Percentiles rank a stretch among this genome's conserved stretches.
Conservation (phyloP, 441 rosid species). For the Caryocar brasiliense region DNA sequence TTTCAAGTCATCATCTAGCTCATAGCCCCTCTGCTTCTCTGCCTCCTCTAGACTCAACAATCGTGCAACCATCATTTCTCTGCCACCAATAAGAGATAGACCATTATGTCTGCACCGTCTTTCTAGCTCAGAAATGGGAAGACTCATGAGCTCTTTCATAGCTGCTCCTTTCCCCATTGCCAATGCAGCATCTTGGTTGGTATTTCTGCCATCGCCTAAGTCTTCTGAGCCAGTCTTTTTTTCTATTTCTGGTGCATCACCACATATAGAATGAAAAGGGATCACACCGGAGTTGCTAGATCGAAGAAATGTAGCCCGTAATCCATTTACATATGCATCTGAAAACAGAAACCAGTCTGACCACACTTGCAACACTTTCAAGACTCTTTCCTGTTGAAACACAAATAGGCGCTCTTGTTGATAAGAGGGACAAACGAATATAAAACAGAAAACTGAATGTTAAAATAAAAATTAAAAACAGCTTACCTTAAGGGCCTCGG, state of each 20-base stretch:
- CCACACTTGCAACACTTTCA: conserved; percentile 99
- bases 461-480: conserved; percentile 3
- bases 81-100: conserved; percentile 91
- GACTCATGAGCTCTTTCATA: conserved; percentile 76
- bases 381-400: conserved; percentile 72
- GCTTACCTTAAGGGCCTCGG: conserved; percentile 91
- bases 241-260: conserved; percentile 76
- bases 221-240: conserved; percentile 46
- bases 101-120: conserved; percentile 98
- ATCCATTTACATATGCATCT: conserved; percentile 93
- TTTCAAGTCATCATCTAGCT: conserved; percentile 68
- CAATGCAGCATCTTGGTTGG: conserved; percentile 81
- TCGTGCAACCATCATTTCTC: conserved; percentile 94
- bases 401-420: conserved; percentile 6
- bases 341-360: conserved; percentile 99
- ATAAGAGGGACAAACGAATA: not conserved
- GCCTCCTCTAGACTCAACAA: conserved; percentile 92
- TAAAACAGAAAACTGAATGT: not conserved
- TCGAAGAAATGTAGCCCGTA: conserved; percentile 91
- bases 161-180: conserved; percentile 98
- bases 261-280: conserved; percentile 79
- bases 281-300: conserved; percentile 80
- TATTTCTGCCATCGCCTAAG: conserved; percentile 34
- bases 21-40: conserved; percentile 85
- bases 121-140: conserved; percentile 87